Base-by-base conservation (phyloP, 2,329 filamentous ascomycete genomes). In the Paecilomyces sp. region DNA sequence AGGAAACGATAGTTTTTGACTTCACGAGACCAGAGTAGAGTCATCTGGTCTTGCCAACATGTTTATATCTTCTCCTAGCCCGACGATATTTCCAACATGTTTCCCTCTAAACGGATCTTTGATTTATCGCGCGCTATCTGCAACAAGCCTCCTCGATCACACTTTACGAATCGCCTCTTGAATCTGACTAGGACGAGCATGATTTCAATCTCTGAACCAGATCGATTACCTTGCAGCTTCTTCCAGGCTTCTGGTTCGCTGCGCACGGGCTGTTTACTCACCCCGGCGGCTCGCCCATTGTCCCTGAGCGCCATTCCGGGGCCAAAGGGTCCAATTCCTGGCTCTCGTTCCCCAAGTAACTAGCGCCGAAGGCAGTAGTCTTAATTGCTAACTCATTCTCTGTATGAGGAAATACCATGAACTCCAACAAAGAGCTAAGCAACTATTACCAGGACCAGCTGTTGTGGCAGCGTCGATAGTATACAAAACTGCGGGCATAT, bases 121-220 rank as follows among this genome's bases (percentile, higher is more conserved):
- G 22, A 33, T 18, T 54, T 57, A 7, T 53, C 47, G 61, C 59
- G 63, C 61, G 58, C 61, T n/a, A 59, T 58, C 58, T 64, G 61
- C 60, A 57, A 57, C 63, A 63, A 58, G 56, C 57, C 51, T 51
- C 58, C 56, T 58, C 25, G 54, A 25, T 34, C 25, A 41, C 58
- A 56, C 54, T 41, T 58, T 60, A 22, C 57, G 56, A 58, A 56
- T 58, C 58, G 61, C 34, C 57, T 53, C 41, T 47, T 47, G 15
- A 22, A 18, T 7, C n/a, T 18, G 15, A 18, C 41, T n/a, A 47
- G 9, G 41, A 11, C 9, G 41, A 47, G 9, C 7, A 47, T 18
- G 18, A 47, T 15, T 18, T 47, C 41, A n/a, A 47, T 47, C 41
- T 18, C 7, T 15, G n/a, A 47, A 47, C 15, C 36, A 47, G 36